Percentiles rank a stretch among this genome's conserved stretches.
These are phyloP conservation scores for Zygosaccharomyces pseudobailii DNA, from an alignment of 1,139 yeast genomes.

Conservation along the genomic window DNA sequence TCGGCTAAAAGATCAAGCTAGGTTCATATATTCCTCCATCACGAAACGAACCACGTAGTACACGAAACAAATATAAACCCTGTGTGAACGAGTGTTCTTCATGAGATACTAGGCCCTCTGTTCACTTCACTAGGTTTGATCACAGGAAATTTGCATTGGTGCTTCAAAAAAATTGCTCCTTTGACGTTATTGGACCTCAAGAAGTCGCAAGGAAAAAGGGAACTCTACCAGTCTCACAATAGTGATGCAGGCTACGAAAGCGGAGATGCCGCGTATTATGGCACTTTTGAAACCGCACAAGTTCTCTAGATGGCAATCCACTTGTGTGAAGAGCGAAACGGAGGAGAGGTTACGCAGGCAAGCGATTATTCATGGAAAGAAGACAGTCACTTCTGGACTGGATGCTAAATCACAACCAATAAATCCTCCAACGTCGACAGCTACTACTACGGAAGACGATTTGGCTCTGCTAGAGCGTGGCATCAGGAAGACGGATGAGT, in stretches of 20 bases:
- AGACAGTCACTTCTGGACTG: not conserved
- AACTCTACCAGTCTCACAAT: not conserved
- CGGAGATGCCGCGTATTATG: not conserved
- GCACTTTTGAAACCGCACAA: not conserved
- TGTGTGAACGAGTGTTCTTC: not conserved
- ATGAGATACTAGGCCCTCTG: not conserved
- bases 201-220: not conserved
- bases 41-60: not conserved
- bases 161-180: not conserved
- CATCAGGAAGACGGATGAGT: conserved; percentile 32
- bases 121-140: not conserved
- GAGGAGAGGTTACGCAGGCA: conserved; percentile 3
- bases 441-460: conserved; percentile 15
- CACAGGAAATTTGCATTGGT: not conserved
- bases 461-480: conserved; percentile 34
- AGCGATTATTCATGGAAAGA: conserved; percentile 5
- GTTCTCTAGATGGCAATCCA: conserved; percentile 3
- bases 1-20: not conserved
- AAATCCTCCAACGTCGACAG: not conserved
- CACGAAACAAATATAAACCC: not conserved
- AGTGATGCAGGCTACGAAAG: not conserved
- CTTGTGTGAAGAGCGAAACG: conserved; percentile 1
- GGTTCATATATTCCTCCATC: not conserved
- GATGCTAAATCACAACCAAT: not conserved
- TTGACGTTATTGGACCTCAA: not conserved